Evolutionary conservation across 2,329 filamentous ascomycete species (phyloP).

Genomic region (Cylindrodendrum hubeiense): DNA sequence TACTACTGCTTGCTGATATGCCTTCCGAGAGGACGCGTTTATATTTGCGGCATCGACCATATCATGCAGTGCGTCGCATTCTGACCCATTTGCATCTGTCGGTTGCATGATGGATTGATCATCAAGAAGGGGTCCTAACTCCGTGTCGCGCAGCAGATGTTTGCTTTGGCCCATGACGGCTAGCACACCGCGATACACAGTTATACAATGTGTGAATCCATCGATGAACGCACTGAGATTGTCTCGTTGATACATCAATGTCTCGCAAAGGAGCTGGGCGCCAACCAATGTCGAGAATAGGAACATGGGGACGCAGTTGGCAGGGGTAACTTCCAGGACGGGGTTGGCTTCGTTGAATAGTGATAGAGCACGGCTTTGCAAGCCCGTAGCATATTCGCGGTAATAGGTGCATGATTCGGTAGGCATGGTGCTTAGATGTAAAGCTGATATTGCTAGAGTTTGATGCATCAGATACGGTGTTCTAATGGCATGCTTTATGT

Average conservation of each 20-base stretch:
- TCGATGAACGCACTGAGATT: background rate
- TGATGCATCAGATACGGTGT: conserved; percentile 30
- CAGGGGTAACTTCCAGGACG: background rate
- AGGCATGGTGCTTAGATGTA: conserved; percentile 15
- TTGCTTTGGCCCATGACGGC: conserved; percentile 4
- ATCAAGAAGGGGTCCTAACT: conserved; percentile 15
- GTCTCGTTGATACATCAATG: background rate
- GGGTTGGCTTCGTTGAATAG: conserved; percentile 23
- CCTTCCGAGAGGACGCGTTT: background rate
- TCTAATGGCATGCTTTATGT: background rate
- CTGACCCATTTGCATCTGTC: background rate
- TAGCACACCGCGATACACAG: conserved; percentile 27
- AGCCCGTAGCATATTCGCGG: background rate
- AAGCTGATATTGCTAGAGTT: conserved; percentile 32
- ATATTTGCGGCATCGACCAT: background rate
- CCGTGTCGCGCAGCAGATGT: conserved; percentile 12
- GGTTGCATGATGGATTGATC: conserved; percentile 15
- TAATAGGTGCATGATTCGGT: background rate
- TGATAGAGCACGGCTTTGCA: conserved; percentile 27
- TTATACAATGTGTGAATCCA: conserved; percentile 23
- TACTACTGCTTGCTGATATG: background rate
- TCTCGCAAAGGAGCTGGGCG: conserved; percentile 28
- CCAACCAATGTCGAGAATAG: conserved; percentile 28
- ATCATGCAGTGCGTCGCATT: conserved; percentile 6
- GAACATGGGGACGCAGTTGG: conserved; percentile 28